A percentile compares a stretch with the other conserved stretches of the same genome.
These are phyloP conservation scores for Debaryomyces udenii DNA, from an alignment of 1,139 yeast species.

Conservation along the genomic window DNA sequence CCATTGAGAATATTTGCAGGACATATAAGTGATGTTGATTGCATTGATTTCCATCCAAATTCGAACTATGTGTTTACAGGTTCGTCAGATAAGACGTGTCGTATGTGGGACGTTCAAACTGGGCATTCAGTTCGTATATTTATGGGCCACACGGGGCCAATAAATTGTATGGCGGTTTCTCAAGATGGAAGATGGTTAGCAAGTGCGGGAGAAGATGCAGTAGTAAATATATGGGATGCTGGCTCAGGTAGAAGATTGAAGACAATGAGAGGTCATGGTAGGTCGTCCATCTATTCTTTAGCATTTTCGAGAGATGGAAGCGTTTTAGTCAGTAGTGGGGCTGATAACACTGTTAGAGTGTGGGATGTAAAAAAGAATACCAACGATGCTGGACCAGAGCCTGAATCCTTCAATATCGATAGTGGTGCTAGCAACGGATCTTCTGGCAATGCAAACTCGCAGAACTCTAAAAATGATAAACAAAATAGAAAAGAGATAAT, in stretches of 20 bases:
- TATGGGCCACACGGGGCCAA: slow-evolving; percentile 89
- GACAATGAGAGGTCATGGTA: slow-evolving; percentile 88
- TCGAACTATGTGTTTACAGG: slow-evolving; percentile 94
- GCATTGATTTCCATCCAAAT: slow-evolving; percentile 95
- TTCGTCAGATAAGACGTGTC: slow-evolving; percentile 89
- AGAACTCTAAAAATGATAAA: slow-evolving; percentile 37
- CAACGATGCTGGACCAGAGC: slow-evolving; percentile 76
- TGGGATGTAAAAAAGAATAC: slow-evolving; percentile 95
- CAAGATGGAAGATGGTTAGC: slow-evolving; percentile 98
- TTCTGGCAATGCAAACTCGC: slow-evolving; percentile 12
- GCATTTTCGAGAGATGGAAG: slow-evolving; percentile 87
- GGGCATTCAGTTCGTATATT: slow-evolving; percentile 94
- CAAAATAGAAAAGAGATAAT: slow-evolving; percentile 65
- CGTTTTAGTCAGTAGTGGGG: slow-evolving; percentile 88
- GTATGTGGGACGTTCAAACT: slow-evolving; percentile 96
- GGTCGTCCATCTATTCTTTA: slow-evolving; percentile 81
- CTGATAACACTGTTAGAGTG: slow-evolving; percentile 89
- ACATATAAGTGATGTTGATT: slow-evolving; percentile 94
- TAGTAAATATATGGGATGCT: slow-evolving; percentile 90
- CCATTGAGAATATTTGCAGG: slow-evolving; percentile 97
- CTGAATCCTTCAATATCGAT: slow-evolving; percentile 62
- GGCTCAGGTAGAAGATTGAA: slow-evolving; percentile 88
- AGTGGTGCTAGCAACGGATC: slow-evolving; percentile 16
- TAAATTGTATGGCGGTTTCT: slow-evolving; percentile 82
- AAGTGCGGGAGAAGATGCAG: slow-evolving; percentile 91